Base-by-base conservation (phyloP, 1,284 basidiomycete genomes). In the Rhodotorula sp. region DNA sequence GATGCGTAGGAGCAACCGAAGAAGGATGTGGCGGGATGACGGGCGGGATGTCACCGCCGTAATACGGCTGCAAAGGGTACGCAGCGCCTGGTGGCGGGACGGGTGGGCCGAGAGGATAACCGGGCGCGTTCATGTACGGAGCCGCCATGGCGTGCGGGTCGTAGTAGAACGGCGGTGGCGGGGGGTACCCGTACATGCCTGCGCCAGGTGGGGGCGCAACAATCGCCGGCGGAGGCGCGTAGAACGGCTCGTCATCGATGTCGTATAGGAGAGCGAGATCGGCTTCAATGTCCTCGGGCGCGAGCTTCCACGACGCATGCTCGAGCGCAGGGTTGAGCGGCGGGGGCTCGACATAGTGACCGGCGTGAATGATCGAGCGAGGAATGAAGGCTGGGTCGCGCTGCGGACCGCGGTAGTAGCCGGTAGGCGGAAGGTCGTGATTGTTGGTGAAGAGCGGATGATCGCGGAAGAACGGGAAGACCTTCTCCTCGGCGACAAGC, bases 231-330 rank as follows among this genome's bases (percentile, higher is more conserved):
- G 23, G 52, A 10, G 57, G 56, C 14, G 34, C 25, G n/a, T n/a
- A 27, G 16, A 34, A 25, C 12, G 53, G 50, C 25, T 56, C 60
- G 34, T 67, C 66, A 27, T 66, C 63, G 44, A 64, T 65, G n/a
- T 65, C 70, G 62, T 64, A 60, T 41, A 74, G 61, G n/a, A 68
- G 57, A 7, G 72, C 72, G 17, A 74, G 61, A 55, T 74, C 72
- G 41, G 66, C 68, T 12, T 68, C 70, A 46, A 74, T 68, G 60
- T 74, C 72, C 23, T 44, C 34, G 19, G 66, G 19, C n/a, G 58
- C 55, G 14, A 74, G 54, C 45, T 42, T 25, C 72, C 72, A 71
- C 1, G 52, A 45, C 41, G 57, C 54, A 53, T 74, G 72, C 25
- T 63, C 60, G 44, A 74, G 55, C 5, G 72, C 72, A 45, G 50